Conservation (phyloP, 2,329 filamentous ascomycete species). For the Monilinia polystroma region DNA sequence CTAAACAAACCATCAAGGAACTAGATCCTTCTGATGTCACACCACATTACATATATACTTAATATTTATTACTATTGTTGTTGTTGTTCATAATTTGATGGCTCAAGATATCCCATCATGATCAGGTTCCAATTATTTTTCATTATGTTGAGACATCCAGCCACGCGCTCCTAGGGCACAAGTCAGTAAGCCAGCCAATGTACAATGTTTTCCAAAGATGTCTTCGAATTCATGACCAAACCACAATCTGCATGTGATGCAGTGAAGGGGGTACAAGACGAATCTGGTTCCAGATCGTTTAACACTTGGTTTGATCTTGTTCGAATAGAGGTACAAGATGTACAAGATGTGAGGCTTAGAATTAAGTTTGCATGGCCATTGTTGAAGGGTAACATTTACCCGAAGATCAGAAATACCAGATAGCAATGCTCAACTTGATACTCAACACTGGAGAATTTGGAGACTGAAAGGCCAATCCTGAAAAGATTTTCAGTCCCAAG, state of each 20-base stretch:
- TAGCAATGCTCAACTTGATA: neutral
- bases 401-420: neutral
- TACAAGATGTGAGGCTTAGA: neutral
- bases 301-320: neutral
- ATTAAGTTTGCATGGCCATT: neutral
- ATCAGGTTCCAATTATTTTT: neutral
- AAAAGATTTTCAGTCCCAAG: neutral
- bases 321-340: neutral
- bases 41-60: neutral
- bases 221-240: neutral
- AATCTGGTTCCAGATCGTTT: neutral
- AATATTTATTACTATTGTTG: neutral
- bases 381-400: neutral
- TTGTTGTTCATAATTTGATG: neutral
- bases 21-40: conserved; percentile 3
- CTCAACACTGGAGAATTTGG: neutral
- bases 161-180: neutral
- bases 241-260: conserved; percentile 5
- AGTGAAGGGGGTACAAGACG: neutral
- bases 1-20: neutral
- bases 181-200: conserved; percentile 5
- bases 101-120: no score
- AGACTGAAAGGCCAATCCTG: neutral
- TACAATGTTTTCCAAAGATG: neutral
- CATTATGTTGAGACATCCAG: neutral